Percentiles rank a stretch among this genome's conserved stretches.
Conservation (phyloP, 2,329 filamentous ascomycete species). For the Bipolaris sorokiniana region DNA sequence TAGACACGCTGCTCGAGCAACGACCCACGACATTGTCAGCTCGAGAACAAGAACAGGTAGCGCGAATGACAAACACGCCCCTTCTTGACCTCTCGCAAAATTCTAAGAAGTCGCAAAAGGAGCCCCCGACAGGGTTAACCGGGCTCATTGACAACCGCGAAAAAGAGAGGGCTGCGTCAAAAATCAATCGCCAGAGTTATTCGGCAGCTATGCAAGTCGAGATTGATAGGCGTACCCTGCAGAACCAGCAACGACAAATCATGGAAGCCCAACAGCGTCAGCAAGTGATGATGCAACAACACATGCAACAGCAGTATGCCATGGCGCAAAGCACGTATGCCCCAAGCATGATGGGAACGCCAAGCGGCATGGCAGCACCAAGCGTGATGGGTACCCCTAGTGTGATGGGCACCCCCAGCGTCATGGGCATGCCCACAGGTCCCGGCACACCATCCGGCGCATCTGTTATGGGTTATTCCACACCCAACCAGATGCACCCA, state of each 20-base stretch:
- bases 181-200: conserved; percentile 35
- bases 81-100: conserved; percentile 69
- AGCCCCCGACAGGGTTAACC: conserved; percentile 66
- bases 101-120: conserved; percentile 47
- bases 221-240: conserved; percentile 44
- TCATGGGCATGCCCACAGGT: conserved; percentile 26
- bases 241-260: conserved; percentile 37
- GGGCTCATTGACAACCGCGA: conserved; percentile 82
- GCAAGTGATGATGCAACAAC: conserved; percentile 35
- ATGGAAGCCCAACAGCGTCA: conserved; percentile 35
- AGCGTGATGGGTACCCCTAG: conserved; percentile 33
- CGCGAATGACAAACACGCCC: conserved; percentile 77
- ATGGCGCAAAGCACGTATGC: conserved; percentile 34
- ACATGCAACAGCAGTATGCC: conserved; percentile 35
- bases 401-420: conserved; percentile 24
- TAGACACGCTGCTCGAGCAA: conserved; percentile 60
- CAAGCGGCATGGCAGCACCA: conserved; percentile 23
- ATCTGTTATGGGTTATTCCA: conserved; percentile 37
- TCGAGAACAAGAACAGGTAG: conserved; percentile 87
- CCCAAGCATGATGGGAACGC: conserved; percentile 34
- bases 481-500: conserved; percentile 35
- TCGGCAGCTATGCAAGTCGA: conserved; percentile 45
- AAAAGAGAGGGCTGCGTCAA: conserved; percentile 65
- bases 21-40: conserved; percentile 73
- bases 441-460: conserved; percentile 24